Percentiles rank a stretch among this genome's conserved stretches.
phyloP scores from a whole-genome alignment of 2,329 filamentous ascomycete genomes.

The Apiospora pterosperma region DNA sequence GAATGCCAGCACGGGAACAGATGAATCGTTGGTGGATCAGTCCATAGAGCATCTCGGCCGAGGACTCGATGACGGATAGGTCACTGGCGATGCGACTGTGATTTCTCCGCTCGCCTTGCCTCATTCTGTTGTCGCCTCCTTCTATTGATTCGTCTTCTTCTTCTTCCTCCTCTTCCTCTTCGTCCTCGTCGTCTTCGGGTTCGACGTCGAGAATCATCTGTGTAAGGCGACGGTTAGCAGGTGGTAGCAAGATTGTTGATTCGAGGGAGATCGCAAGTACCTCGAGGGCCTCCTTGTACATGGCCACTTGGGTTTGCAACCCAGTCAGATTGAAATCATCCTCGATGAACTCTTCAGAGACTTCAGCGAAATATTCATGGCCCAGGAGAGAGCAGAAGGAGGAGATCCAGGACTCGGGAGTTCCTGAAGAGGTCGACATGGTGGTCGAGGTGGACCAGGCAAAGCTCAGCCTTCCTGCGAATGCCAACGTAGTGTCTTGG shows the following conservation, averaged over 20 bases:
- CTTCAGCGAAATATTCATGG: constrained; percentile 98
- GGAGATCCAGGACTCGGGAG: constrained; percentile 91
- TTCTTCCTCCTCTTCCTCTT: constrained; percentile 69
- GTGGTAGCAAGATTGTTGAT: background rate
- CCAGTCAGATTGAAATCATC: constrained; percentile 99
- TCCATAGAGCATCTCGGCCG: constrained; percentile 96
- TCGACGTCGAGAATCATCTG: constrained; percentile 98
- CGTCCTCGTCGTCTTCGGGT: constrained; percentile 86
- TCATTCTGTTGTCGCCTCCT: constrained; percentile 49
- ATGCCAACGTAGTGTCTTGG: constrained; percentile 1
- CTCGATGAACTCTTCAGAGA: constrained; percentile 98
- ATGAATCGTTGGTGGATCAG: constrained; percentile 99
- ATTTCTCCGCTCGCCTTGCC: constrained; percentile 67
- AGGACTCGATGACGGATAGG: constrained; percentile 91
- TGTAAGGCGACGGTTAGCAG: background rate
- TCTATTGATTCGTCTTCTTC: constrained; percentile 69
- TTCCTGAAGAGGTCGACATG: constrained; percentile 60
- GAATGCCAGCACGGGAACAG: constrained; percentile 91
- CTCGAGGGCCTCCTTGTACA: constrained; percentile 98
- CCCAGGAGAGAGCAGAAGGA: constrained; percentile 94
- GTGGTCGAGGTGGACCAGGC: constrained; percentile 14
- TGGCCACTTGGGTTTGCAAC: constrained; percentile 88
- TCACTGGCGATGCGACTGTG: constrained; percentile 85
- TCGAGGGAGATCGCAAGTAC: constrained; percentile 34
- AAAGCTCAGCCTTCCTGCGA: background rate